A percentile compares a stretch with the other conserved stretches of the same genome.
phyloP scores from a whole-genome alignment of 2,329 filamentous ascomycete species.

The Colletotrichum graminicola region DNA sequence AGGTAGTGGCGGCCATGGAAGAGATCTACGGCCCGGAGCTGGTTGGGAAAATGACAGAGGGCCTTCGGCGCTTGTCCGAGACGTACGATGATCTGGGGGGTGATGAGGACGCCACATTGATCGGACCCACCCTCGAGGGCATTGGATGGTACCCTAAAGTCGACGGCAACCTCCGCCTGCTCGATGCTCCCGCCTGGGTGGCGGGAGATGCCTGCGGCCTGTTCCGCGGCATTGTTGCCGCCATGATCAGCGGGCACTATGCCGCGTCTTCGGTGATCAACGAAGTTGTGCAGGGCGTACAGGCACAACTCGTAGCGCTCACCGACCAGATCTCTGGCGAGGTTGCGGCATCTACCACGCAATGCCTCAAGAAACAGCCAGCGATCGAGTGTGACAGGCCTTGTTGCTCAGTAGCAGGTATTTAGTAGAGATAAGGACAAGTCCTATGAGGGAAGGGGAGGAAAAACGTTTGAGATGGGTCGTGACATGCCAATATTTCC shows the following conservation, averaged over 20 bases:
- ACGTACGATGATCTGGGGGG: background rate
- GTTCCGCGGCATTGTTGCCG: constrained; percentile 11
- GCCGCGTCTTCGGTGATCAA: background rate
- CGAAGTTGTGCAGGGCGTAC: background rate
- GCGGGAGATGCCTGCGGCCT: constrained; percentile 7
- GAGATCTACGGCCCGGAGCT: constrained; percentile 2
- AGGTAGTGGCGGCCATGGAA: background rate
- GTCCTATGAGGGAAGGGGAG: background rate
- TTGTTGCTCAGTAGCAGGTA: constrained; percentile 4
- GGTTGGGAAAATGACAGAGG: background rate
- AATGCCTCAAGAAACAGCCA: background rate
- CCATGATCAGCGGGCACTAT: constrained; percentile 8
- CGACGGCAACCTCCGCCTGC: constrained; percentile 8
- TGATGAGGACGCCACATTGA: constrained; percentile 4
- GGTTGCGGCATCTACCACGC: background rate
- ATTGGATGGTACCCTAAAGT: constrained; percentile 6
- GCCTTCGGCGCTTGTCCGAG: background rate
- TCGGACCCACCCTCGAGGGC: constrained; percentile 6
- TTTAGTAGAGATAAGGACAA: background rate
- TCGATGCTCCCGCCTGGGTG: background rate
- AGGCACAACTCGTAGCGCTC: background rate
- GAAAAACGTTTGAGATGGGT: background rate
- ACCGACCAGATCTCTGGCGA: background rate
- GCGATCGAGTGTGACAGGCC: constrained; percentile 7
- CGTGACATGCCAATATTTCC: background rate